phyloP scores from a whole-genome alignment of 2,329 filamentous ascomycete species.

The Coleophoma crateriformis region DNA sequence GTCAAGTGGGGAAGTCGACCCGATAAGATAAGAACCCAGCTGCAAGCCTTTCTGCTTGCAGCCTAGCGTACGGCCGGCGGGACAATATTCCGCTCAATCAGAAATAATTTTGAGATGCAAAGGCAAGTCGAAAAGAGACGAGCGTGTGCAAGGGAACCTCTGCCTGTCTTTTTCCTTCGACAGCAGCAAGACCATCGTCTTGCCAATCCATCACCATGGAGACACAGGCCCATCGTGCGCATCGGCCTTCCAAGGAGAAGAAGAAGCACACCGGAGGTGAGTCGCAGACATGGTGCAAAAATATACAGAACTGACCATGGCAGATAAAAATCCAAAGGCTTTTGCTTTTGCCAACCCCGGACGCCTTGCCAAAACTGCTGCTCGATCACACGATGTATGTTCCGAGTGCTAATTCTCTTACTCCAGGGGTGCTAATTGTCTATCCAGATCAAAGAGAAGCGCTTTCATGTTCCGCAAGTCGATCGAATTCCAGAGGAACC shows the following conservation, averaged over 20 bases:
- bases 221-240: slow-evolving; percentile 77
- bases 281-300: neutral
- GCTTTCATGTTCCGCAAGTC: slow-evolving; percentile 92
- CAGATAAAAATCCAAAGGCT: slow-evolving; percentile 29
- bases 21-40: too few relatives aligned
- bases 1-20: too few relatives aligned
- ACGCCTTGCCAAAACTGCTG: slow-evolving; percentile 31
- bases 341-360: slow-evolving; percentile 30
- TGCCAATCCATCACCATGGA: slow-evolving; percentile 51
- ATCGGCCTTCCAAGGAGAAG: slow-evolving; percentile 85
- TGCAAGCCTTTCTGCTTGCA: too few relatives aligned
- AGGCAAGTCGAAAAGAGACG: too few relatives aligned
- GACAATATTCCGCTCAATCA: too few relatives aligned
- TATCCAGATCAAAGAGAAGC: slow-evolving; percentile 81
- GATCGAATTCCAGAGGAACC: slow-evolving; percentile 94
- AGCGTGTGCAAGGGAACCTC: too few relatives aligned
- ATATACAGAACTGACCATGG: slow-evolving; percentile 4
- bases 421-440: slow-evolving; percentile 5
- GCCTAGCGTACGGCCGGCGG: too few relatives aligned
- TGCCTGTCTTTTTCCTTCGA: too few relatives aligned
- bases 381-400: slow-evolving; percentile 47
- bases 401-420: slow-evolving; percentile 9
- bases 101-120: too few relatives aligned
- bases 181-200: too few relatives aligned
- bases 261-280: slow-evolving; percentile 65